phyloP scores from a whole-genome alignment of 306 rosid genomes.

The Datisca glomerata region DNA sequence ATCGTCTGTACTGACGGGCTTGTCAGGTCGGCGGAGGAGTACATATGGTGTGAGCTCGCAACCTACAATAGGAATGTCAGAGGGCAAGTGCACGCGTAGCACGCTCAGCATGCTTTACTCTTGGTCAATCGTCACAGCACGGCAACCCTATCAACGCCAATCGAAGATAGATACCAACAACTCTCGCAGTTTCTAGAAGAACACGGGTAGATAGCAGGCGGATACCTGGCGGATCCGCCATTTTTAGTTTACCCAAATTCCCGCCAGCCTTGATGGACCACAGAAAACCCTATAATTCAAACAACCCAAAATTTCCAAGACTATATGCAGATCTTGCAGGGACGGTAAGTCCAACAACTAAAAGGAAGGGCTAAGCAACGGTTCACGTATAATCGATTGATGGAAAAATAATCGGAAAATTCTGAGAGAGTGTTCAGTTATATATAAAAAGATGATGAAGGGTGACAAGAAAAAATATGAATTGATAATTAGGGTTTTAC shows the following conservation, averaged over 20 bases:
- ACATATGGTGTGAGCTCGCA: slow-evolving; percentile 96
- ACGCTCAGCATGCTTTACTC: slow-evolving; percentile 92
- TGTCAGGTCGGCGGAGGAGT: slow-evolving; percentile 66
- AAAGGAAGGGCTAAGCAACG: not conserved
- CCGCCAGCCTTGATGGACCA: slow-evolving; percentile 60
- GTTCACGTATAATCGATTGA: not conserved
- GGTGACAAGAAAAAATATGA: not conserved
- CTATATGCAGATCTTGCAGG: not conserved
- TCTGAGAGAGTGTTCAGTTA: too few relatives aligned
- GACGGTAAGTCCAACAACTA: not conserved
- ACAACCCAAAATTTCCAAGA: slow-evolving; percentile 2
- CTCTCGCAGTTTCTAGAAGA: slow-evolving; percentile 17
- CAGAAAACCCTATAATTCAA: slow-evolving; percentile 24
- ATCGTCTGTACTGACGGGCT: slow-evolving; percentile 44
- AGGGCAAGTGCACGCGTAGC: slow-evolving; percentile 89
- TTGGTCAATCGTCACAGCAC: slow-evolving; percentile 28
- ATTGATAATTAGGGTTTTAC: not conserved
- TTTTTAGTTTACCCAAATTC: slow-evolving; percentile 45
- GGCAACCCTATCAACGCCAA: slow-evolving; percentile 32
- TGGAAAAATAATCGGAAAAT: not conserved
- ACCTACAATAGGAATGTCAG: slow-evolving; percentile 97
- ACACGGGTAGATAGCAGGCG: slow-evolving; percentile 23
- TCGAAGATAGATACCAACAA: slow-evolving; percentile 12
- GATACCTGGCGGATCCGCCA: slow-evolving; percentile 88
- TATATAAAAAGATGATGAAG: too few relatives aligned